phyloP scores from a whole-genome alignment of 2,329 filamentous ascomycete species.

The Fusarium algeriense region DNA sequence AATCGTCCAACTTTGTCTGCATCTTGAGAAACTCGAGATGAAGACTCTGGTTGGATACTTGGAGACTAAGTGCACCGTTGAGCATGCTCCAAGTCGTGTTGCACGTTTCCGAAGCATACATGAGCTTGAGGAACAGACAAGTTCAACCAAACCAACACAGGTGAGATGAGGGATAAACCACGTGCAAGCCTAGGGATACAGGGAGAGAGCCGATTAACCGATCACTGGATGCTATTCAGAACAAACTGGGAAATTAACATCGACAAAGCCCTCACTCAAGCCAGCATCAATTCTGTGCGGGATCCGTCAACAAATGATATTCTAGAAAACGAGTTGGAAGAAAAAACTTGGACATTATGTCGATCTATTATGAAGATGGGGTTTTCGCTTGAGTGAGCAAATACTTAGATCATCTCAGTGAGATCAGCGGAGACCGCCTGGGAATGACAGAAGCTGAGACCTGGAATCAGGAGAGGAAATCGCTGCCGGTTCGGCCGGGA shows the following conservation, averaged over 20 bases:
- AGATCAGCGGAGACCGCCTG: constrained; percentile 19
- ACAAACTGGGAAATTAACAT: not conserved
- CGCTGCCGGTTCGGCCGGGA: constrained; percentile 33
- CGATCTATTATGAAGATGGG: constrained; percentile 26
- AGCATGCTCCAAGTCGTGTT: constrained; percentile 17
- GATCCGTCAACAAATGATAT: not conserved
- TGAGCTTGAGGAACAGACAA: not conserved
- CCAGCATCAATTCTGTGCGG: not conserved
- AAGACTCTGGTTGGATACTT: constrained; percentile 22
- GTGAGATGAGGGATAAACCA: not conserved
- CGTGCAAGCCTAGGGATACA: not conserved
- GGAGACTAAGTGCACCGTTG: constrained; percentile 5
- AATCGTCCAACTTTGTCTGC: constrained; percentile 35
- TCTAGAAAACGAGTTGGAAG: constrained; percentile 1
- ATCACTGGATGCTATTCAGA: constrained; percentile 3
- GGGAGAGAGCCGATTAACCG: not conserved
- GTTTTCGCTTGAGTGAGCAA: constrained; percentile 20
- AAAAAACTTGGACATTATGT: constrained; percentile 38
- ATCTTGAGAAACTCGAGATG: constrained; percentile 29
- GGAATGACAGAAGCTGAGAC: constrained; percentile 5
- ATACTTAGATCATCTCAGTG: constrained; percentile 14
- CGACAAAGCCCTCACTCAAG: not conserved
- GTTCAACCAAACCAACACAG: not conserved
- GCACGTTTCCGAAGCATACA: constrained; percentile 20
- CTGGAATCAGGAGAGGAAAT: not conserved